Base-by-base conservation (phyloP, 2,329 filamentous ascomycete species). In the Dothidotthia symphoricarpi region DNA sequence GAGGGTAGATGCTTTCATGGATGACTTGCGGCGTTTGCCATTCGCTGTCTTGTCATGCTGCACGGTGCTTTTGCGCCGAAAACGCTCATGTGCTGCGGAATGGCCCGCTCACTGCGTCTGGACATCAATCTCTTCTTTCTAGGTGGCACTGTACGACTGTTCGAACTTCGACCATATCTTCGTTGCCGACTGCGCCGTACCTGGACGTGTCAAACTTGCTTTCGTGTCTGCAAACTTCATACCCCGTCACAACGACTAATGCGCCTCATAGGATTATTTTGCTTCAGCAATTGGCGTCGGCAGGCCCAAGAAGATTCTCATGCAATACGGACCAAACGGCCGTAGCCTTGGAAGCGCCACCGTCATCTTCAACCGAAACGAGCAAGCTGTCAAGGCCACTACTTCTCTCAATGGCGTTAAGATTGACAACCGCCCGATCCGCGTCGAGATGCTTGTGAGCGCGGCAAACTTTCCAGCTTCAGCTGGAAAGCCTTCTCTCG, bases 311-410 rank as follows among this genome's bases (percentile, higher is more conserved):
- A 85, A 80, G 70, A 88, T 94, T 50, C 83, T 93, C 57, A 77
- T 98, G 59, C 88, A 87, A 34, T 98, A 98, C 72, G 93, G 91
- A 60, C 88, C 91, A 50, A 88, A 87, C 65, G 91, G 91, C 50
- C 81, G 83, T 55, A 96, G 90, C 77, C 87, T 89, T 64, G 93
- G 93, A 53, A 88, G 91, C 63, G 90, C 90, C 58, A 93, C 88
- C 37, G 86, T 98, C 57, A 83, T 83, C 49, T 98, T 98, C 75
- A 72, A 71, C 67, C 87, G 88, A 61, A 72, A 84, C 16, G 88
- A 88, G 54, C 86, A 86, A 50, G 93, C 91, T 51, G 81, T 81
- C 64, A 88, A 88, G 71, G 93, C 93, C 45, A 86, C 88, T 57
- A 78, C 84, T 59, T 81, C 85, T 49, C 76, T 95, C 55, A 94